Conservation (phyloP, 805 yeast species). For the Saccharomyces jurei region DNA sequence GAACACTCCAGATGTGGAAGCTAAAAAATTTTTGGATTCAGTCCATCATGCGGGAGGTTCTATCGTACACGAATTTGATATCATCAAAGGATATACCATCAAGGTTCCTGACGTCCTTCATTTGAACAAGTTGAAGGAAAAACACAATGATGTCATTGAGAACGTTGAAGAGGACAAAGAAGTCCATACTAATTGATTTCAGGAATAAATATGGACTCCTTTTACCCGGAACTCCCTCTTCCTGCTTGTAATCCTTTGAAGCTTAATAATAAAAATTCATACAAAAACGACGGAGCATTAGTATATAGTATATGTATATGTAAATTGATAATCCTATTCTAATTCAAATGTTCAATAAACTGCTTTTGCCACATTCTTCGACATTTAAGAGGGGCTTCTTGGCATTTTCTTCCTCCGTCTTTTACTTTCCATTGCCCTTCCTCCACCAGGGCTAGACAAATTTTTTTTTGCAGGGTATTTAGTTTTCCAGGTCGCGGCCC, state of each 20-base stretch:
- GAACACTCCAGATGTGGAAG: constrained; percentile 1
- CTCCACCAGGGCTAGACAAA: background rate
- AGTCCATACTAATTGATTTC: constrained; percentile 10
- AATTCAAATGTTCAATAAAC: background rate
- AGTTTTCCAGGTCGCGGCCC: background rate
- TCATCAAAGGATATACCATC: constrained; percentile 42
- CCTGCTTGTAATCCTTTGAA: background rate
- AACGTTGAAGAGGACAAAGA: constrained; percentile 4
- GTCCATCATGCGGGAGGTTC: constrained; percentile 35
- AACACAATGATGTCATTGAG: constrained; percentile 1
- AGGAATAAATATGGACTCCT: background rate
- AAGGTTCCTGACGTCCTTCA: constrained; percentile 26
- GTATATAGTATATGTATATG: background rate
- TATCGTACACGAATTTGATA: constrained; percentile 39
- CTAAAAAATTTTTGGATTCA: constrained; percentile 26
- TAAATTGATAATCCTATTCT: background rate
- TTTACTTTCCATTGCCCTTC: background rate
- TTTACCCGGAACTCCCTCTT: background rate
- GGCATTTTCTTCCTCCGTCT: background rate
- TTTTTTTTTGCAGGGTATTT: too few relatives aligned
- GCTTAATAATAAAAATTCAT: background rate
- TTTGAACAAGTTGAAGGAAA: background rate
- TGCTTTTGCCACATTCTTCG: too few relatives aligned
- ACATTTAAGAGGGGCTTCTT: background rate
- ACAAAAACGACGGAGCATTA: background rate